Base-by-base conservation (phyloP, 805 yeast genomes). In the Saturnispora quitensis region DNA sequence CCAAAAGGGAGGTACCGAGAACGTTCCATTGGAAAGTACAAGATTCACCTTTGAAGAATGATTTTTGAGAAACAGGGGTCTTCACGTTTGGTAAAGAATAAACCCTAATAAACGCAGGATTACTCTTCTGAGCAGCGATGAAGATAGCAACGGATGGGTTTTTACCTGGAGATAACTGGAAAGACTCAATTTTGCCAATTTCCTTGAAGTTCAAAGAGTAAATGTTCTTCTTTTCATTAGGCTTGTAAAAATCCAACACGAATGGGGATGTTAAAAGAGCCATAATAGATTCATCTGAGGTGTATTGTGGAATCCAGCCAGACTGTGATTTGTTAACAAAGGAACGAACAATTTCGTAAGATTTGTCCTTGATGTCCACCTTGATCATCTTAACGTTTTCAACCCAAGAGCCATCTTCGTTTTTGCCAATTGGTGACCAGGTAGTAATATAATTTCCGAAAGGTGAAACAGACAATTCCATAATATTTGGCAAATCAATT, bases 21-120 rank as follows among this genome's bases (percentile, higher is more conserved):
- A 81, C 77, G 68, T 95, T 93, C 99, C 99, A 93, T 66, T 80
- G 84, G 72, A 93, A 78, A 60, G 80, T 84, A 68, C 97, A 93
- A 58, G 86, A 80, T 66, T 93, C 99, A 48, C 97, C 98, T 71
- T 91, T 90, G 78, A 93, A 93, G 62, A 93, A 88, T 53, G 88
- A 81, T 68, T 91, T 93, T 55, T 83, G 80, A 49, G 93, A 84
- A 47, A 89, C 82, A 34, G 96, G 91, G 59, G 82, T 87, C 58
- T 73, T 71, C 63, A 84, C 79, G 62, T 85, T 75, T 31, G 95
- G 89, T 55, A 88, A 74, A 62, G 85, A 84, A 71, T 85, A 93
- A 55, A 95, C 84, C 56, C 84, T 79, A 52, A 93, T 90, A 58
- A 75, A 78, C 17, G 97, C 96, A 3, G 98, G 99, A 64, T 85